Evolutionary conservation across 352 stramenopile species (phyloP), one percentile per base, ranked within the genome.

Genomic region (Stephanocyclus meneghinianus): DNA sequence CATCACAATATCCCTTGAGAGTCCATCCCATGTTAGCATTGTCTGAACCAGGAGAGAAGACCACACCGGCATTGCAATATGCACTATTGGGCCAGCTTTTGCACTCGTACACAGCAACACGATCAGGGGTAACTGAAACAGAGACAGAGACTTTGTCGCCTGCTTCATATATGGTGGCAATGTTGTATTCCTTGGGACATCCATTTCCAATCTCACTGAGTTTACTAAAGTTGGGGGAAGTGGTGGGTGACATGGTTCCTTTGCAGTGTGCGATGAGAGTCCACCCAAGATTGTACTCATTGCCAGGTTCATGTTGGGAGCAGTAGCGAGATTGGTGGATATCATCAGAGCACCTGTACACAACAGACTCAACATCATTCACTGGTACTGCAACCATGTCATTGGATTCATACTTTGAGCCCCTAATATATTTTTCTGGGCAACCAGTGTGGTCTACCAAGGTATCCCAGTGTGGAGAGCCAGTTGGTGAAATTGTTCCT

Each of bases 371-470:
- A 16, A 3, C 11, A 35, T 13, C 51, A 35, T 60, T 26, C 0
- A 60, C 10, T 8, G 2, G 16, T 10, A 35, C 26, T 10, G 51
- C 16, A 4, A 60, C 51, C 21, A 32, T 60, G 21, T 60, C 51
- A 2, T 60, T 60, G 11, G 51, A 16, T 32, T 60, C 51, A n/a
- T 60, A 60, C 0, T 5, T 0, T 10, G 16, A 10, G 26, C 15
- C 26, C 0, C n/a, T 35, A n/a, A 7, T 35, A 32, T 60, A 60
- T 13, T 1, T 2, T 29, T 29, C 16, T 4, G 51, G 51, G 51
- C 51, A 60, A 2, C 51, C 51, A 60, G 40, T 60, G n/a, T 60
- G 16, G 26, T 60, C 51, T 32, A 60, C 45, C 21, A 60, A 60
- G 10, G 1, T 35, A 11, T 32, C 16, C 26, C 9, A 60, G 32